These are phyloP conservation scores for Mycena chlorophos DNA, from an alignment of 768 basidiomycete genomes.

Conservation along the genomic window DNA sequence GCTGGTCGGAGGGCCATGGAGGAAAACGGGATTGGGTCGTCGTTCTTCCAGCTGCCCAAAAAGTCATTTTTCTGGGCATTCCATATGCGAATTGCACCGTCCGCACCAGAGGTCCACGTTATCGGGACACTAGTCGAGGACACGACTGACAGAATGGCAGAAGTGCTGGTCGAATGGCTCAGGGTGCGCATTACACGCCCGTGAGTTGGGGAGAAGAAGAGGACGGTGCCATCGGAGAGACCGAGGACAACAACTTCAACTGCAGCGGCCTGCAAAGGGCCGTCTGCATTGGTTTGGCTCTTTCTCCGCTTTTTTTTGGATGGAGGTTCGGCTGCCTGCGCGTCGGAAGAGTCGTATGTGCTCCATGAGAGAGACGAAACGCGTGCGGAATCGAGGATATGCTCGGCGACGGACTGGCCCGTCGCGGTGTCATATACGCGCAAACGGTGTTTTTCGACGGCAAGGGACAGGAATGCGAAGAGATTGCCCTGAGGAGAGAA, in stretches of 20 bases:
- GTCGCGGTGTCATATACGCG: constrained; percentile 62
- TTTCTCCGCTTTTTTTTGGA: constrained; percentile 55
- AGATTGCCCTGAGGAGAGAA: constrained; percentile 59
- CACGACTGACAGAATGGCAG: constrained; percentile 52
- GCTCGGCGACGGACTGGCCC: constrained; percentile 57
- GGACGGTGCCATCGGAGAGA: constrained; percentile 57
- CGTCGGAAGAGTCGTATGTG: constrained; percentile 34
- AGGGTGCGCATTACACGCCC: constrained; percentile 56
- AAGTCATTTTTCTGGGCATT: constrained; percentile 50
- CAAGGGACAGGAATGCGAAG: constrained; percentile 63
- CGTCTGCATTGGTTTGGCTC: constrained; percentile 27
- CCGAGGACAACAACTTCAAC: constrained; percentile 56
- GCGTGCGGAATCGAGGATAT: constrained; percentile 54
- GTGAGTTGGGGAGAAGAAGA: constrained; percentile 63
- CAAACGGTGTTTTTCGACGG: constrained; percentile 71
- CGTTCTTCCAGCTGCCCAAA: constrained; percentile 53
- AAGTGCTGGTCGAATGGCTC: constrained; percentile 53
- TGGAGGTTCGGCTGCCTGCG: constrained; percentile 35
- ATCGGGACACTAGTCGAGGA: constrained; percentile 33
- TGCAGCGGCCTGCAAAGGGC: constrained; percentile 26
- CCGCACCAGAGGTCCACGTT: constrained; percentile 60
- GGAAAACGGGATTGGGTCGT: constrained; percentile 60
- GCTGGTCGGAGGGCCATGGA: constrained; percentile 47
- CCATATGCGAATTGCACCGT: constrained; percentile 60
- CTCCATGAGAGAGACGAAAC: constrained; percentile 59